phyloP scores from a whole-genome alignment of 768 basidiomycete genomes.

The Chalciporus sphaerocephalus region DNA sequence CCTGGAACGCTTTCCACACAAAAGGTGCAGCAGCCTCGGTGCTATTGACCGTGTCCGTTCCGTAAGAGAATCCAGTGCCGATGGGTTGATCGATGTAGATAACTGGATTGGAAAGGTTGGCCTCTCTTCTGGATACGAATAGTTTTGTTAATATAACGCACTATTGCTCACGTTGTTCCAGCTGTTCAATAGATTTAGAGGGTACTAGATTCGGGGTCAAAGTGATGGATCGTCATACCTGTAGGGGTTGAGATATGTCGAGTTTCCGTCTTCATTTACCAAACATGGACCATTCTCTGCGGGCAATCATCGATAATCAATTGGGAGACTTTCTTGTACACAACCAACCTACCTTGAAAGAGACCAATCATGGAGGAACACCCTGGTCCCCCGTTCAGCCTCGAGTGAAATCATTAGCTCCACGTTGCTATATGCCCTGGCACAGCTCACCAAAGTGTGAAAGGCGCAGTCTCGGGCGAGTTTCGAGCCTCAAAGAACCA shows the following conservation, averaged over 20 bases:
- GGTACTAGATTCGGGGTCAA: background rate
- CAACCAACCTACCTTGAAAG: slow-evolving; percentile 55
- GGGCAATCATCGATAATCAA: background rate
- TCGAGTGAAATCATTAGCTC: slow-evolving; percentile 16
- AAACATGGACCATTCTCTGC: slow-evolving; percentile 62
- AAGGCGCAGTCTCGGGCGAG: slow-evolving; percentile 56
- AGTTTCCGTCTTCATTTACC: slow-evolving; percentile 50
- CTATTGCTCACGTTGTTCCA: slow-evolving; percentile 71
- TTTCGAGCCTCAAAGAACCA: slow-evolving; percentile 70
- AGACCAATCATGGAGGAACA: slow-evolving; percentile 63
- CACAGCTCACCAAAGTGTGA: slow-evolving; percentile 53
- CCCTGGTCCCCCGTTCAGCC: slow-evolving; percentile 59
- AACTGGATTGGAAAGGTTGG: slow-evolving; percentile 35
- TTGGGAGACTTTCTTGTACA: background rate
- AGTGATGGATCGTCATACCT: slow-evolving; percentile 35
- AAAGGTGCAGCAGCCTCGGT: slow-evolving; percentile 49
- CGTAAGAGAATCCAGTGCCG: slow-evolving; percentile 61
- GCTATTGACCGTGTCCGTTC: slow-evolving; percentile 50
- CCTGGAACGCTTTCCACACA: slow-evolving; percentile 61
- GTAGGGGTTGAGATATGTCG: slow-evolving; percentile 55
- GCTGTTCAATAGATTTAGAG: slow-evolving; percentile 28
- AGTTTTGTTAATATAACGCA: slow-evolving; percentile 32
- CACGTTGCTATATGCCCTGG: background rate
- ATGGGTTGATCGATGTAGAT: slow-evolving; percentile 71
- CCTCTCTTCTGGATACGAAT: background rate